phyloP scores from a whole-genome alignment of 78 protist species.

The Trichosphaerium sp. region DNA sequence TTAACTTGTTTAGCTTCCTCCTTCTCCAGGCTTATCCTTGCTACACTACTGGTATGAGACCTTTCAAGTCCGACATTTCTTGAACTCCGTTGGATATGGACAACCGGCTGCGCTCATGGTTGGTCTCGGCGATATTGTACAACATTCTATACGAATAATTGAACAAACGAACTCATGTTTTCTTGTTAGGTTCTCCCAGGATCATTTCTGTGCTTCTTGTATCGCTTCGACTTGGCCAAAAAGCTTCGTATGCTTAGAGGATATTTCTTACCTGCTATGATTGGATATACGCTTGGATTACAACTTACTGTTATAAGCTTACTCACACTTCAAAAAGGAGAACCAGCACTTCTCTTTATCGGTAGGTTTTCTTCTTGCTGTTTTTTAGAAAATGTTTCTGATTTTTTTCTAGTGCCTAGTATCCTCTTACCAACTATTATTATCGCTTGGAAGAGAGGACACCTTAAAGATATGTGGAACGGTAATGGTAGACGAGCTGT shows the following conservation, averaged over 20 bases:
- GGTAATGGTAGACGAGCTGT: too few species aligned
- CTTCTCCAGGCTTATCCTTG: too few species aligned
- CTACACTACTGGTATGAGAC: too few species aligned
- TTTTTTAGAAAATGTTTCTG: background rate
- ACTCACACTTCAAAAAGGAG: background rate
- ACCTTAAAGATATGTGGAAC: background rate
- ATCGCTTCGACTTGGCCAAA: slow-evolving; percentile 1
- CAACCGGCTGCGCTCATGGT: background rate
- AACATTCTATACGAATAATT: background rate
- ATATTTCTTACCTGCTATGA: background rate
- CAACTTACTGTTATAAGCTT: background rate
- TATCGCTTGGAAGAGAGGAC: background rate
- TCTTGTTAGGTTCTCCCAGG: background rate
- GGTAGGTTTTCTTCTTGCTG: background rate
- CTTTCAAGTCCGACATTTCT: background rate
- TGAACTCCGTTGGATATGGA: background rate
- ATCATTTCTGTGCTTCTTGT: background rate
- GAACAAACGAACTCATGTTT: background rate
- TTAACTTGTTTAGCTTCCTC: too few species aligned
- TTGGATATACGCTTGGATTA: background rate
- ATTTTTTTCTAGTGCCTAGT: background rate
- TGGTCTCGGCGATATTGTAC: slow-evolving; percentile 7
- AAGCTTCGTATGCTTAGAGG: background rate
- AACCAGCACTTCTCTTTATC: slow-evolving; percentile 4
- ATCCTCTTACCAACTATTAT: background rate